A percentile compares a stretch with the other conserved stretches of the same genome.
Conservation (phyloP, 495 filamentous ascomycete species). For the Penicillium robsamsonii region DNA sequence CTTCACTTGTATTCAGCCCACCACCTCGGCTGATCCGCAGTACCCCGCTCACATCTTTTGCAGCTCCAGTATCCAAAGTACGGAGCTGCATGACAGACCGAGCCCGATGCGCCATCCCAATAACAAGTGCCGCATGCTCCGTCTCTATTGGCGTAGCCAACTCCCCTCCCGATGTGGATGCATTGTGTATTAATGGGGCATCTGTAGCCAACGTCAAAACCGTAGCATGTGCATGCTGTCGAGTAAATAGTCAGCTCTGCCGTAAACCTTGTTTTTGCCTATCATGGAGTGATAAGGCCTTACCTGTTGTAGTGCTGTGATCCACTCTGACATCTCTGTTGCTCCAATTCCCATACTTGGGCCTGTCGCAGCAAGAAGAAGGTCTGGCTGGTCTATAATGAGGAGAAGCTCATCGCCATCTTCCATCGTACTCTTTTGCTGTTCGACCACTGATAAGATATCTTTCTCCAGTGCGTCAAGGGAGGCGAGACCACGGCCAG, state of each 20-base stretch:
- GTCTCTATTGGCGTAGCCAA: slow-evolving; percentile 58
- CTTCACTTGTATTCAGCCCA: slow-evolving; percentile 38
- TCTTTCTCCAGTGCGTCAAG: slow-evolving; percentile 41
- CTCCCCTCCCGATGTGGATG: slow-evolving; percentile 29
- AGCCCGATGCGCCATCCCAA: slow-evolving; percentile 73
- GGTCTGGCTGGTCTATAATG: slow-evolving; percentile 51
- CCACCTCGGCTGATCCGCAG: slow-evolving; percentile 68
- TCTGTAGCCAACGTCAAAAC: slow-evolving; percentile 70
- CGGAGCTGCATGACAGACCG: slow-evolving; percentile 65
- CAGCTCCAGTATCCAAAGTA: slow-evolving; percentile 76
- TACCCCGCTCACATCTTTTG: slow-evolving; percentile 88
- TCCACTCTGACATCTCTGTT: slow-evolving; percentile 47
- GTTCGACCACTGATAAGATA: slow-evolving; percentile 35
- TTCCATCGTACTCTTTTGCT: slow-evolving; percentile 23
- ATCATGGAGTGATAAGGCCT: slow-evolving; percentile 8
- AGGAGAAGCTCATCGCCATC: slow-evolving; percentile 38
- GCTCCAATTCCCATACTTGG: slow-evolving; percentile 39
- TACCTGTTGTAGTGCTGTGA: slow-evolving; percentile 47
- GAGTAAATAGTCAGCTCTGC: slow-evolving; percentile 10
- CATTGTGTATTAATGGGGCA: slow-evolving; percentile 60
- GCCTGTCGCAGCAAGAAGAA: slow-evolving; percentile 49
- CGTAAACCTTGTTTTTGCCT: slow-evolving; percentile 2
- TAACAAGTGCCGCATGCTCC: slow-evolving; percentile 65
- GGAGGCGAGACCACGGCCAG: slow-evolving; percentile 34
- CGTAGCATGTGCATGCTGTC: slow-evolving; percentile 52